Base-by-base conservation (phyloP, 352 stramenopile species). In the Globisporangium nunn region DNA sequence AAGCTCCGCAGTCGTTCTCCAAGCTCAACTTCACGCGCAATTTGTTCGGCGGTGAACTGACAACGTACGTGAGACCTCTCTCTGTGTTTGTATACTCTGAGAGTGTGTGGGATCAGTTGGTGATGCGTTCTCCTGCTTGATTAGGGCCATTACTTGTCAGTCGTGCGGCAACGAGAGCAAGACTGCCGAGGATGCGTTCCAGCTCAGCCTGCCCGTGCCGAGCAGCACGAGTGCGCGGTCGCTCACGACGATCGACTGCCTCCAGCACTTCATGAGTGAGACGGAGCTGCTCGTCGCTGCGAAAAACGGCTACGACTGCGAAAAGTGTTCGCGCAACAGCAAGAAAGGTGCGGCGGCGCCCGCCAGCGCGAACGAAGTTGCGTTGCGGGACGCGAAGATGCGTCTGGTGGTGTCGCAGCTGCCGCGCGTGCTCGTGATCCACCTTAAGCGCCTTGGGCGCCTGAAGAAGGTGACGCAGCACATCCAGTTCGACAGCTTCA, bases 291-390 rank as follows among this genome's bases (percentile, higher is more conserved):
- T 71, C 1, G 74, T 87, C 33, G 60, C 65, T 10, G 55, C 66
- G 1, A 77, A 85, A 23, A 88, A 85, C n/a, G 78, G 78, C 35
- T 88, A 88, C 56, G 74, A 88, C 45, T 88, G 78, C 43, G 74
- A 86, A 7, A 77, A 80, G 31, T 88, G 78, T 33, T 85, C 75
- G 0, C 72, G 70, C 14, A n/a, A n/a, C n/a, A n/a, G n/a, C n/a
- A n/a, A n/a, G n/a, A n/a, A n/a, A n/a, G n/a, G n/a, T n/a, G n/a
- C n/a, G n/a, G n/a, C n/a, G n/a, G 4, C 33, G 35, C 2, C 40
- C 4, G 56, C 64, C 17, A 55, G 8, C 63, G 60, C 30, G 70
- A 79, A 52, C 23, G 31, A 71, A n/a, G n/a, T n/a, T 1, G 51
- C 69, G 3, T 46, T 84, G 18, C 75, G 72, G 1, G 77, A 87